Evolutionary conservation across 768 basidiomycete species (phyloP), one percentile per base, ranked within the genome.

Genomic region (Leccinum imitatum): DNA sequence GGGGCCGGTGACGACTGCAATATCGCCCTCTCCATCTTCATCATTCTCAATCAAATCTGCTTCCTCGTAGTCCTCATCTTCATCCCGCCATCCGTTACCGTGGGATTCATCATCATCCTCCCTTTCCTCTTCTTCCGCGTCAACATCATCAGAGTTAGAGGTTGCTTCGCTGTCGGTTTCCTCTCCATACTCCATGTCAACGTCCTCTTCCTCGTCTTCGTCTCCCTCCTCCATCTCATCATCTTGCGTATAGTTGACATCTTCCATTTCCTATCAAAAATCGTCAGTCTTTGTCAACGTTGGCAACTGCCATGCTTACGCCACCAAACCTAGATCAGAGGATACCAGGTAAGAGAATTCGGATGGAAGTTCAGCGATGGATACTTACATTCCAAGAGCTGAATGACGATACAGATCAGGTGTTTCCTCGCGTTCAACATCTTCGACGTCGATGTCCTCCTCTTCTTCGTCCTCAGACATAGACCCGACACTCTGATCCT

Each of bases 361-460:
- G 21, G 1, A 54, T 9, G 13, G 25, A 46, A 61, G 50, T 53
- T 25, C 14, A 61, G 54, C 19, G 13, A 33, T 13, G 53, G 35
- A 56, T 17, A 79, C 86, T 65, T 68, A 87, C 95, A 98, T 95
- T 62, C 95, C 97, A 39, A 99, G 82, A 10, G 97, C 92, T 1
- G 97, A 98, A 73, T 94, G 95, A 50, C 95, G 89, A 75, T 98
- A 98, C 19, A 98, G 77, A 74, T 98, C 94, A 4, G 93, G 93
- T 1, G 93, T 93, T 71, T 91, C 90, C 71, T 91, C 90, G 9
- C 89, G 83, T 30, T 75, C 81, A 27, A 71, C 75, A 37, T 78
- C 84, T 54, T 81, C 84, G 7, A 77, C 78, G 19, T 82, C 82
- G n/a, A 85, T 84, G 9, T 83, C 85, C 4, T 86, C 85, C 2